A percentile compares a stretch with the other conserved stretches of the same genome.
Conservation (phyloP, 1,139 yeast genomes). For the Chernovozyma aurita region DNA sequence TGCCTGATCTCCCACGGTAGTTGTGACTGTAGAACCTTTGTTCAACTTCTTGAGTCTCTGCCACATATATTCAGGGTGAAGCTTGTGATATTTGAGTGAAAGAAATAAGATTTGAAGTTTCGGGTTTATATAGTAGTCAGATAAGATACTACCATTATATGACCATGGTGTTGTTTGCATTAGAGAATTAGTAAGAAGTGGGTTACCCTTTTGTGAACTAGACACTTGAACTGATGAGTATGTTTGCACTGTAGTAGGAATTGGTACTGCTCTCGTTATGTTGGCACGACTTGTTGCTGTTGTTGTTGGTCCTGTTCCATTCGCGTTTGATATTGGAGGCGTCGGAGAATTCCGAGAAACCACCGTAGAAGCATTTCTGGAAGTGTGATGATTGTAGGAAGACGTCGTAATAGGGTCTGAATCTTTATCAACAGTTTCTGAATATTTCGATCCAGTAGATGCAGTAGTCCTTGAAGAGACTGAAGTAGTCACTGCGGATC, state of each 20-base stretch:
- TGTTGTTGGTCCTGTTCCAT: slow-evolving; percentile 2
- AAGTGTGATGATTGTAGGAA: background rate
- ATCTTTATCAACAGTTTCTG: too few species aligned
- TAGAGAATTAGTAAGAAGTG: slow-evolving; percentile 33
- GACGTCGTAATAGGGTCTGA: background rate
- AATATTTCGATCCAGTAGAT: too few species aligned
- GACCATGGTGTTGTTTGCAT: slow-evolving; percentile 37
- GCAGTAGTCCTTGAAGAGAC: too few species aligned
- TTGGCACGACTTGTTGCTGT: too few species aligned
- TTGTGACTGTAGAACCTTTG: slow-evolving; percentile 22
- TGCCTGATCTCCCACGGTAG: slow-evolving; percentile 33
- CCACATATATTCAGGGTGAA: slow-evolving; percentile 84
- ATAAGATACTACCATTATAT: slow-evolving; percentile 33
- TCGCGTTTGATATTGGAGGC: slow-evolving; percentile 3
- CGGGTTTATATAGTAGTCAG: slow-evolving; percentile 65
- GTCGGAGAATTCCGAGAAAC: background rate
- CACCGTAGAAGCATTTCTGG: background rate
- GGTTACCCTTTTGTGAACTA: slow-evolving; percentile 40
- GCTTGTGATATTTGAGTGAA: slow-evolving; percentile 75
- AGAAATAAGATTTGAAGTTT: slow-evolving; percentile 68
- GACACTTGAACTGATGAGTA: slow-evolving; percentile 20
- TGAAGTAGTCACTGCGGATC: too few species aligned
- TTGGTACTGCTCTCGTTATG: slow-evolving; percentile 9
- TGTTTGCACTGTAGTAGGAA: slow-evolving; percentile 4
- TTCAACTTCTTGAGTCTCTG: slow-evolving; percentile 56